Base-by-base conservation (phyloP, 257 asterid genomes). In the Lantana camara region DNA sequence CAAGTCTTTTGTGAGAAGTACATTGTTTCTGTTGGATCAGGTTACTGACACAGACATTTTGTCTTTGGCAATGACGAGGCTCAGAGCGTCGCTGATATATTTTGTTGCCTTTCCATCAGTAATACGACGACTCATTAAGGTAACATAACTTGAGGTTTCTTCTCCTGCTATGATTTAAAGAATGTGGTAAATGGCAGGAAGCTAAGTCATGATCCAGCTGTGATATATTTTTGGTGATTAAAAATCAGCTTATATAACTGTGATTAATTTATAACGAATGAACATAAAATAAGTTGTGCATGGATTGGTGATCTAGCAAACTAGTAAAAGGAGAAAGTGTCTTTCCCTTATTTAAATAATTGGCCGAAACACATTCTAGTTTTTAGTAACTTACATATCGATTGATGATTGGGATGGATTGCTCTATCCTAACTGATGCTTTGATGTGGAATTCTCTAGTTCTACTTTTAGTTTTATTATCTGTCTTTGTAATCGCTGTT, bases 1-100 rank as follows among this genome's bases (percentile, higher is more conserved):
- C 63, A 94, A 86, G 77, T 88, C 95, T 44, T 94, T 75, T 63
- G 68, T 94, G 67, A 86, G 97, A 76, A 90, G 98, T 66, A 80
- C 99, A 15, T 23, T 90, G 57, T 83, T 79, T 78, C 71, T 94
- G 75, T 75, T 94, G 85, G 75, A 84, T 74, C 97, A 90, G 80
- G 88, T 82, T 69, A 84, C 92, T 16, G 91, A 94, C 70, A 71
- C 88, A 9, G 90, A 84, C 48, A 80, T 87, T 72, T 79, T 94
- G 80, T 77, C 84, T 64, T 85, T 86, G 67, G 84, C 88, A 34
- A 68, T 90, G 86, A 68, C 65, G 51, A 87, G 86, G 60, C 65
- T 90, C 73, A 82, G 74, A 73, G 83, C 76, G 67, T 90, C 97
- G 74, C 52, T 90, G 72, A 51, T 82, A 57, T 83, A 83, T 74